Evolutionary conservation across 345 rosid species (phyloP).

Genomic region (Arabis hirsuta): DNA sequence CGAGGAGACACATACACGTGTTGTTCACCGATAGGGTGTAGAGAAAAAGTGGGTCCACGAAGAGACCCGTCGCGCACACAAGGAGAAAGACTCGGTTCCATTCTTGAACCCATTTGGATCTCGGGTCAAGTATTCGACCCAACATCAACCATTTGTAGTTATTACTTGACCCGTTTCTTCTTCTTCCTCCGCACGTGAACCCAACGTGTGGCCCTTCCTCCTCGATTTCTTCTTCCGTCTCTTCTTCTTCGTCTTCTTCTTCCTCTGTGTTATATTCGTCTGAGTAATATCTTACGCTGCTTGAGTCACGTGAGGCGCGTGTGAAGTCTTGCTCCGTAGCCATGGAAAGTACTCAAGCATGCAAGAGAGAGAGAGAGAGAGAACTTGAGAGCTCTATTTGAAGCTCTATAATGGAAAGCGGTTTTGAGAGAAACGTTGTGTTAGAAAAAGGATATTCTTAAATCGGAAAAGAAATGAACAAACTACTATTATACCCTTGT

Average conservation of each 20-base stretch:
- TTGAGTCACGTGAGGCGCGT: constrained; percentile 41
- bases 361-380: constrained; percentile 33
- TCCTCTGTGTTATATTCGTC: constrained; percentile 48
- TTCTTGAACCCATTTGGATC: constrained; percentile 82
- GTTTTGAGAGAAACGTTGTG: constrained; percentile 30
- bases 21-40: constrained; percentile 77
- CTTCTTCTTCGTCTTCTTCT: constrained; percentile 34
- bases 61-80: constrained; percentile 80
- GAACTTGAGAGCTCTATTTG: not conserved
- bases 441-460: constrained; percentile 16
- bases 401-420: constrained; percentile 21
- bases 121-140: constrained; percentile 81
- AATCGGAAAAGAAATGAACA: no score
- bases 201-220: constrained; percentile 34
- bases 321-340: constrained; percentile 46
- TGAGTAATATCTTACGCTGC: constrained; percentile 45
- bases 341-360: constrained; percentile 39
- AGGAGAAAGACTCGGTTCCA: constrained; percentile 90
- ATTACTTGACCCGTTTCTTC: constrained; percentile 35
- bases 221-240: not conserved
- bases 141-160: constrained; percentile 50
- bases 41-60: constrained; percentile 94
- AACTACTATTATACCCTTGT: constrained; percentile 9
- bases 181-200: constrained; percentile 39
- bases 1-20: constrained; percentile 73